These are phyloP conservation scores for Teratosphaeria gauchensis DNA, from an alignment of 2,329 filamentous ascomycete genomes.

Conservation along the genomic window DNA sequence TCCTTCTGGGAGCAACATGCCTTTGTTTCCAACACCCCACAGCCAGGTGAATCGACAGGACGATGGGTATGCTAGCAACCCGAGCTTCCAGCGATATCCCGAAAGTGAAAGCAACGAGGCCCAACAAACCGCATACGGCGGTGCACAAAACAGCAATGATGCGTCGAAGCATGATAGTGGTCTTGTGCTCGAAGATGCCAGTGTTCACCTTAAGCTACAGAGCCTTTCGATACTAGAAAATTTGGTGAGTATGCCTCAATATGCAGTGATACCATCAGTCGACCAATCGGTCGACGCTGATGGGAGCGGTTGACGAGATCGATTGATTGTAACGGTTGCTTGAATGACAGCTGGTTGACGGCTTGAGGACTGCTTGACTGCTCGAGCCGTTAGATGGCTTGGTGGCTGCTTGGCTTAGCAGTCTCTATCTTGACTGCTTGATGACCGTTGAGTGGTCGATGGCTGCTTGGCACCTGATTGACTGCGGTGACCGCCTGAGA, in stretches of 20 bases:
- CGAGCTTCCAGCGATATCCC: background rate
- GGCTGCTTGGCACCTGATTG: background rate
- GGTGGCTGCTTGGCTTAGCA: too few relatives aligned
- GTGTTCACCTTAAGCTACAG: constrained; percentile 44
- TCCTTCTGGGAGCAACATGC: background rate
- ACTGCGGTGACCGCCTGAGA: background rate
- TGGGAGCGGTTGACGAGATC: too few relatives aligned
- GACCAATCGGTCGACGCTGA: background rate
- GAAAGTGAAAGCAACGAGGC: background rate
- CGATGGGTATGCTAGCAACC: background rate
- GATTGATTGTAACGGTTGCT: background rate
- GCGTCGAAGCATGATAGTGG: background rate
- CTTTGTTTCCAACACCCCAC: background rate
- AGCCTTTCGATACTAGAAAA: constrained; percentile 54
- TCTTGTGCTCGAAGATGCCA: constrained; percentile 29
- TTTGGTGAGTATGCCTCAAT: constrained; percentile 36
- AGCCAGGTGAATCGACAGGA: background rate
- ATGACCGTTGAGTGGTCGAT: too few relatives aligned
- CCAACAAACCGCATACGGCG: background rate
- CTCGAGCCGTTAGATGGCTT: background rate
- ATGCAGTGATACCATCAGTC: too few relatives aligned
- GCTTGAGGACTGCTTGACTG: background rate
- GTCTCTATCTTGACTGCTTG: background rate
- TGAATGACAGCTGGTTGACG: background rate
- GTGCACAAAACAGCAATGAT: background rate